Percentiles rank a stretch among this genome's conserved stretches.
phyloP scores from a whole-genome alignment of 345 rosid genomes.

The Chamaenerion angustifolium region DNA sequence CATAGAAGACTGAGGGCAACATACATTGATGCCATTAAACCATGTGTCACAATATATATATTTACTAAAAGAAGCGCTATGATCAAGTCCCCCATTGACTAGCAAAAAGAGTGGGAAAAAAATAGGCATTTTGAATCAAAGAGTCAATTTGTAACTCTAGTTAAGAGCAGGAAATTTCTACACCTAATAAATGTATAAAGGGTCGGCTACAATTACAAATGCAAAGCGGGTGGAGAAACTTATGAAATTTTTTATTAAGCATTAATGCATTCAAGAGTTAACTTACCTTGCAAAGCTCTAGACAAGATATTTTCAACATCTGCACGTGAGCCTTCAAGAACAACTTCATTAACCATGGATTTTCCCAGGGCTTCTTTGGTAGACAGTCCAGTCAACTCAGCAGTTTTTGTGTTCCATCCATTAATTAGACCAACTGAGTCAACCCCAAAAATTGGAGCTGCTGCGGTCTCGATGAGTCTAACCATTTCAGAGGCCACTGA shows the following conservation, averaged over 20 bases:
- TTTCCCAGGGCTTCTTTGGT: slow-evolving; percentile 60
- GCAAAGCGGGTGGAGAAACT: too few relatives aligned
- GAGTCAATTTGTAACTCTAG: too few relatives aligned
- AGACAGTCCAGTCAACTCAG: slow-evolving; percentile 60
- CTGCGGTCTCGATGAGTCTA: slow-evolving; percentile 72
- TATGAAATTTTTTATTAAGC: too few relatives aligned
- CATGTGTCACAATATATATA: too few relatives aligned
- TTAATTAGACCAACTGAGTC: slow-evolving; percentile 56
- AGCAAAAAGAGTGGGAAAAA: too few relatives aligned
- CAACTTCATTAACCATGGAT: slow-evolving; percentile 49
- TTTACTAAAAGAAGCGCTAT: too few relatives aligned
- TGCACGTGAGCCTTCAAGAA: slow-evolving; percentile 41
- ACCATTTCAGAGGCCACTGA: slow-evolving; percentile 81
- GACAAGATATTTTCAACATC: slow-evolving; percentile 31
- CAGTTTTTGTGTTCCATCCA: slow-evolving; percentile 72
- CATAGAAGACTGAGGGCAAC: too few relatives aligned
- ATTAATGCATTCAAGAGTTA: too few relatives aligned
- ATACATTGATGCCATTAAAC: too few relatives aligned
- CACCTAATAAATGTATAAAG: neutral
- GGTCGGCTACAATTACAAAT: neutral
- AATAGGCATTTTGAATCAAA: too few relatives aligned
- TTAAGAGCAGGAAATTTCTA: too few relatives aligned
- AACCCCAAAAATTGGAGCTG: slow-evolving; percentile 78
- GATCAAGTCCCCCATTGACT: too few relatives aligned
- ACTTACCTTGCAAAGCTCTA: slow-evolving; percentile 58